Conservation (phyloP, 805 yeast species). For the Candida berthetii region DNA sequence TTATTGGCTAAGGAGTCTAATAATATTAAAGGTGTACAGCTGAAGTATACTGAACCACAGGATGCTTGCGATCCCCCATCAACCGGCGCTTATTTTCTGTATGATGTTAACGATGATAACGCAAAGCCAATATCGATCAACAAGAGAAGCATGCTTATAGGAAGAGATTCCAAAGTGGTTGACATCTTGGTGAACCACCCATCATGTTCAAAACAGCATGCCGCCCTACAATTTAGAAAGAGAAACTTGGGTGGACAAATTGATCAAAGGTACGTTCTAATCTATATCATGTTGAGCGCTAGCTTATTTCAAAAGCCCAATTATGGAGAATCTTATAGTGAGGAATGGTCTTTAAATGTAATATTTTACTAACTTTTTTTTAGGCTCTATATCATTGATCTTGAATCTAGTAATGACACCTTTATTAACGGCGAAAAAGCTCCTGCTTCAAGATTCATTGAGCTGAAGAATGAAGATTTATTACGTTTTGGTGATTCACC, state of each 20-base stretch:
- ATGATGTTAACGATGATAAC: slow-evolving; percentile 18
- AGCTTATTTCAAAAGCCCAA: too few relatives aligned
- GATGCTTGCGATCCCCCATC: slow-evolving; percentile 26
- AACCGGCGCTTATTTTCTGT: slow-evolving; percentile 19
- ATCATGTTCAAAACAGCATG: slow-evolving; percentile 40
- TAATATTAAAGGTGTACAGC: slow-evolving; percentile 25
- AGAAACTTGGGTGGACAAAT: slow-evolving; percentile 1
- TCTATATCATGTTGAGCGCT: too few relatives aligned
- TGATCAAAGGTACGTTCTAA: too few relatives aligned
- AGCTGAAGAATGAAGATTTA: slow-evolving; percentile 33
- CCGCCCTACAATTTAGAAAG: slow-evolving; percentile 39
- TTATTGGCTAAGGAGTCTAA: slow-evolving; percentile 33
- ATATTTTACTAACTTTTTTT: slow-evolving; percentile 1
- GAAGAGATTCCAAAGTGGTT: slow-evolving; percentile 28
- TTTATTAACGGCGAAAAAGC: slow-evolving; percentile 31
- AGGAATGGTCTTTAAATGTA: slow-evolving; percentile 2
- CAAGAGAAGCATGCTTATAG: slow-evolving; percentile 26
- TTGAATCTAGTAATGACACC: slow-evolving; percentile 44
- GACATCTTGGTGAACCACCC: slow-evolving; percentile 30
- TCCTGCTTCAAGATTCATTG: slow-evolving; percentile 35
- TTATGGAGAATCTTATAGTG: background rate
- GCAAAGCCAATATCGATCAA: slow-evolving; percentile 17
- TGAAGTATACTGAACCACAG: slow-evolving; percentile 31
- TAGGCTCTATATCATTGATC: slow-evolving; percentile 37
- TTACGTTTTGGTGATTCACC: slow-evolving; percentile 30